Conservation (phyloP, 768 basidiomycete genomes). For the Trametes coccinea region DNA sequence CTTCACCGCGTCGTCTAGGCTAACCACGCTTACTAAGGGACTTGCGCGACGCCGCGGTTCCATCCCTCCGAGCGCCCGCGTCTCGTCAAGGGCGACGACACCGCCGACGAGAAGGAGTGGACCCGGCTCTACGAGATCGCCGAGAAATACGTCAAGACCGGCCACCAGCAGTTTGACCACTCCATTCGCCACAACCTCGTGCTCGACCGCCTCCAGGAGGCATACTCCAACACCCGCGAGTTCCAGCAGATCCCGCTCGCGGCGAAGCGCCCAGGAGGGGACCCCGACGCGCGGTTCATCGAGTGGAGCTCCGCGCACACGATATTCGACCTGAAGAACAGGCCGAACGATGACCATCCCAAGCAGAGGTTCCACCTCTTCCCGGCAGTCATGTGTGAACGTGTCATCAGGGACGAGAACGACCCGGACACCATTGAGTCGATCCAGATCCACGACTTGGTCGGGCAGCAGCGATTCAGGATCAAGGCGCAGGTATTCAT, state of each 20-base stretch:
- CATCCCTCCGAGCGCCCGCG: slow-evolving; percentile 19
- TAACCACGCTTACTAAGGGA: slow-evolving; percentile 4
- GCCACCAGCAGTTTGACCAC: slow-evolving; percentile 19
- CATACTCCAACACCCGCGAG: slow-evolving; percentile 4
- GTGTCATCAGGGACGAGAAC: neutral
- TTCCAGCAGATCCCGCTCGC: slow-evolving; percentile 27
- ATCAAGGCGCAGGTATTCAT: slow-evolving; percentile 21
- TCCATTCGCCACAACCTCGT: slow-evolving; percentile 31
- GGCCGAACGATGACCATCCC: neutral
- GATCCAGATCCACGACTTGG: neutral
- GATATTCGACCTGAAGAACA: slow-evolving; percentile 13
- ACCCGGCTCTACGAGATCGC: slow-evolving; percentile 23
- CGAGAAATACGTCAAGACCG: slow-evolving; percentile 23
- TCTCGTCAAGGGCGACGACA: slow-evolving; percentile 5
- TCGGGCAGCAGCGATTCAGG: neutral
- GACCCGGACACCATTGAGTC: neutral
- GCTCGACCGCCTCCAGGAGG: slow-evolving; percentile 17
- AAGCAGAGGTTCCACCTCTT: slow-evolving; percentile 18
- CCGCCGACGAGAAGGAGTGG: slow-evolving; percentile 16
- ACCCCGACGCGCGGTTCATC: slow-evolving; percentile 24
- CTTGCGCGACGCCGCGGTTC: slow-evolving; percentile 27
- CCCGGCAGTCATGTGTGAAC: slow-evolving; percentile 23
- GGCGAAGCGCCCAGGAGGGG: slow-evolving; percentile 23
- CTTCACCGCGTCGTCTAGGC: neutral
- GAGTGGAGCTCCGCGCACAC: slow-evolving; percentile 26